Evolutionary conservation across 2,329 filamentous ascomycete genomes (phyloP).

Genomic region (Macrophomina phaseolina): DNA sequence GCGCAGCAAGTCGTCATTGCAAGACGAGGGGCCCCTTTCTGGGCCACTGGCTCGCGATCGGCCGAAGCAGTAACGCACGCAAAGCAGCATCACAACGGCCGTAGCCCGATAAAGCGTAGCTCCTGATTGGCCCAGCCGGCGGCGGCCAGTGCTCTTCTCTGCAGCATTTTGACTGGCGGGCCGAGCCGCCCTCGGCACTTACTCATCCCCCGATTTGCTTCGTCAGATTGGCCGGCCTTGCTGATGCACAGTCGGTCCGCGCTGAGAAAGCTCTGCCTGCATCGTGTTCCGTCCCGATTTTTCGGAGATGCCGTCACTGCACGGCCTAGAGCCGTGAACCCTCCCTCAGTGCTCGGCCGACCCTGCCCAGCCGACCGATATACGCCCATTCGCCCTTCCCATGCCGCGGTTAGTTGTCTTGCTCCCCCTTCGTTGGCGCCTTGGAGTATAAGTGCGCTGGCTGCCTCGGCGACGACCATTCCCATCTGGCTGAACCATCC

Average conservation of each 20-base stretch:
- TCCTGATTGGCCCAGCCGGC: constrained; percentile 1
- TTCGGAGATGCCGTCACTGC: background rate
- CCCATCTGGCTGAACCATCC: background rate
- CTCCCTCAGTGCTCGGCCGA: constrained; percentile 12
- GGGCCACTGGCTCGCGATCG: background rate
- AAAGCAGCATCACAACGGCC: background rate
- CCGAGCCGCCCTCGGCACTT: constrained; percentile 3
- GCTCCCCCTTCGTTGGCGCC: background rate
- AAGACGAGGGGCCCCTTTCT: background rate
- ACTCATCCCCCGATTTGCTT: background rate
- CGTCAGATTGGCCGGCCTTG: background rate
- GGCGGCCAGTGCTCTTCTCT: background rate
- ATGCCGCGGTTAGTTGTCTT: too few relatives aligned
- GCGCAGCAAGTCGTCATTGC: constrained; percentile 3
- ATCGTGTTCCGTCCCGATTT: background rate
- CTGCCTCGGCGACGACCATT: background rate
- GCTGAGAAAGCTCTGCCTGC: background rate
- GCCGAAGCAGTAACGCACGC: background rate
- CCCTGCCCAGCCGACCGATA: background rate
- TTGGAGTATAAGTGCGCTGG: constrained; percentile 6
- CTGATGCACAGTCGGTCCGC: constrained; percentile 5
- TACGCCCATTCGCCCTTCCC: background rate
- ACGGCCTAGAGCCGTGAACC: background rate
- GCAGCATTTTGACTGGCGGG: background rate
- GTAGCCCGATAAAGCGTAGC: background rate